Conservation (phyloP, 169 alveolate species). For the Fabrea salina region DNA sequence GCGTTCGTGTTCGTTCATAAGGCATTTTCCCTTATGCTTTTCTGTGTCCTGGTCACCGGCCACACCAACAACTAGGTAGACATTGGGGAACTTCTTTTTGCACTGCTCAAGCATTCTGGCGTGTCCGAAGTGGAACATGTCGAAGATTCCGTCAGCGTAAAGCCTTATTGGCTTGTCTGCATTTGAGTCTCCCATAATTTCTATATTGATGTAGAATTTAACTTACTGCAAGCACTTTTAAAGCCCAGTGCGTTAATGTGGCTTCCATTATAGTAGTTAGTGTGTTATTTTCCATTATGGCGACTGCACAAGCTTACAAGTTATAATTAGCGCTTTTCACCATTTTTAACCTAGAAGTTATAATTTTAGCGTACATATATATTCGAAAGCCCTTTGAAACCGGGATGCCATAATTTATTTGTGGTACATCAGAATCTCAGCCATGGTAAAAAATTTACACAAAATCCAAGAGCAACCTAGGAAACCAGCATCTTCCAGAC, state of each 20-base stretch:
- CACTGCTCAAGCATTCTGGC: conserved; percentile 96
- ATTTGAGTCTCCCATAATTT: too few species aligned
- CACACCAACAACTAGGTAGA: conserved; percentile 94
- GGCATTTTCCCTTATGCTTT: conserved; percentile 92
- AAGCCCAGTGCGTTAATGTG: too few species aligned
- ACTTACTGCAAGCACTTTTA: too few species aligned
- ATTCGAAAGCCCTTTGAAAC: background rate
- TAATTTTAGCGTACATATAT: background rate
- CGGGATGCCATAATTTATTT: conserved; percentile 5
- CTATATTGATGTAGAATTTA: too few species aligned
- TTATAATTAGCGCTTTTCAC: too few species aligned
- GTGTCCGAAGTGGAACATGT: conserved; percentile 96
- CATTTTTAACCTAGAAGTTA: too few species aligned
- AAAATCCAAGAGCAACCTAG: background rate
- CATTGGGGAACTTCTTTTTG: conserved; percentile 90
- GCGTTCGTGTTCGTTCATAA: conserved; percentile 91
- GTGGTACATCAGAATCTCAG: background rate
- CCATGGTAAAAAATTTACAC: background rate
- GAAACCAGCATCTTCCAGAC: background rate
- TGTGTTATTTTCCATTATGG: too few species aligned
- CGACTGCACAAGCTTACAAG: too few species aligned
- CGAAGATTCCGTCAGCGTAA: conserved; percentile 93
- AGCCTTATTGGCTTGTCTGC: conserved; percentile 71
- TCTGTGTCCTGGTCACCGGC: conserved; percentile 94
- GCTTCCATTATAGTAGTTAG: too few species aligned